These are phyloP conservation scores for Aspergillus chevalieri DNA, from an alignment of 2,329 filamentous ascomycete species.

Conservation along the genomic window DNA sequence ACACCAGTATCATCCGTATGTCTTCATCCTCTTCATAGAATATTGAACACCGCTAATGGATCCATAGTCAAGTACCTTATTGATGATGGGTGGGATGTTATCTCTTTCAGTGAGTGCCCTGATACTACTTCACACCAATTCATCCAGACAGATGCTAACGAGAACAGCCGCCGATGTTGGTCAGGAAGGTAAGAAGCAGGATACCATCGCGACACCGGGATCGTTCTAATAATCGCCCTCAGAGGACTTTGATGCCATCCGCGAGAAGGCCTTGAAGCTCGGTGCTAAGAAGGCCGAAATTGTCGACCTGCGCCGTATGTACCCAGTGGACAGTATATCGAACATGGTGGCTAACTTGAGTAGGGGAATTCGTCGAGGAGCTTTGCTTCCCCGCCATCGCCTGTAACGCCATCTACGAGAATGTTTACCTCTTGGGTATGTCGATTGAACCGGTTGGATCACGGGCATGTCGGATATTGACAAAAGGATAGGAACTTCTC, in stretches of 20 bases:
- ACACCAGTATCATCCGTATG: slow-evolving; percentile 53
- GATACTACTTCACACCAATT: neutral
- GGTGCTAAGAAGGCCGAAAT: slow-evolving; percentile 61
- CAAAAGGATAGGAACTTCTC: slow-evolving; percentile 24
- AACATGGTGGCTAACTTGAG: neutral
- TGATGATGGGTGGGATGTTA: slow-evolving; percentile 52
- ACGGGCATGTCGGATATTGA: slow-evolving; percentile 3
- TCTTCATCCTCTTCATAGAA: slow-evolving; percentile 16
- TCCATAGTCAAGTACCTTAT: slow-evolving; percentile 39
- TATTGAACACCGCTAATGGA: slow-evolving; percentile 14
- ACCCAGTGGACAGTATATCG: neutral
- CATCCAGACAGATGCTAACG: slow-evolving; percentile 8
- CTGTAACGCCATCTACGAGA: slow-evolving; percentile 61
- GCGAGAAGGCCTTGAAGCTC: slow-evolving; percentile 65
- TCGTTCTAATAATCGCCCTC: slow-evolving; percentile 1
- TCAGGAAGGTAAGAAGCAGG: slow-evolving; percentile 48
- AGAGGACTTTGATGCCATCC: slow-evolving; percentile 68
- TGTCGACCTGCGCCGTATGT: slow-evolving; percentile 53
- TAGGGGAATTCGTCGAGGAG: slow-evolving; percentile 68
- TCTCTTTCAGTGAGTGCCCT: slow-evolving; percentile 49
- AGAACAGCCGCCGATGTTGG: slow-evolving; percentile 61
- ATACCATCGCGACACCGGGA: neutral
- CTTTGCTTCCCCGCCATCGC: slow-evolving; percentile 69
- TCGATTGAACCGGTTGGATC: slow-evolving; percentile 10
- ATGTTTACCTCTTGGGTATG: slow-evolving; percentile 54